These are phyloP conservation scores for Camellia japonica DNA, from an alignment of 148 eudicot species.

Conservation along the genomic window DNA sequence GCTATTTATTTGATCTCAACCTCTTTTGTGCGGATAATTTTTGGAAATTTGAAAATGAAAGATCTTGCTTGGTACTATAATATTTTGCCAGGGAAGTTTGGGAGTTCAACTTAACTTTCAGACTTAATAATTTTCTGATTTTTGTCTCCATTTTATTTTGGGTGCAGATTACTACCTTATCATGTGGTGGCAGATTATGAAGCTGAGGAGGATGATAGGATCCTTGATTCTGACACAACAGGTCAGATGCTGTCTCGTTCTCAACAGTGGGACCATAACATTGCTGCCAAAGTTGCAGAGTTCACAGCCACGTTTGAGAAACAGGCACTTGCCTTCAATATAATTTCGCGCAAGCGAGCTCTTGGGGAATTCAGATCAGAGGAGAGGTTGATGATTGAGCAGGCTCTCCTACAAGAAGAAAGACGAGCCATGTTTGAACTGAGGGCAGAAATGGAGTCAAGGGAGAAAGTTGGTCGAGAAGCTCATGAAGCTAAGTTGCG, in stretches of 20 bases:
- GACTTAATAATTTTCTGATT: neutral
- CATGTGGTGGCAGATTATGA: conserved; percentile 99
- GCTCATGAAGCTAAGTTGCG: conserved; percentile 80
- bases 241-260: conserved; percentile 82
- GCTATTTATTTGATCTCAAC: too few relatives aligned
- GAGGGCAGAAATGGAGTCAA: conserved; percentile 70
- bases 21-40: neutral
- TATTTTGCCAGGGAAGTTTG: too few relatives aligned
- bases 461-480: conserved; percentile 73
- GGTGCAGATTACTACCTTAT: conserved; percentile 86
- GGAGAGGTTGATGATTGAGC: conserved; percentile 85
- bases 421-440: conserved; percentile 55
- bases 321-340: conserved; percentile 86
- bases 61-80: neutral
- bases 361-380: conserved; percentile 88
- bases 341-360: conserved; percentile 73
- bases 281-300: conserved; percentile 85
- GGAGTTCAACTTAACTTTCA: too few relatives aligned
- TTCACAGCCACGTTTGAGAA: conserved; percentile 87
- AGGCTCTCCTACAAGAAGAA: conserved; percentile 76
- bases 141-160: neutral
- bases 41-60: neutral
- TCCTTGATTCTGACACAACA: conserved; percentile 83
- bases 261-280: conserved; percentile 93
- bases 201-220: conserved; percentile 96